Evolutionary conservation across 305 asterid species (phyloP), one percentile per base, ranked within the genome.

Genomic region (Rubia tinctorum): DNA sequence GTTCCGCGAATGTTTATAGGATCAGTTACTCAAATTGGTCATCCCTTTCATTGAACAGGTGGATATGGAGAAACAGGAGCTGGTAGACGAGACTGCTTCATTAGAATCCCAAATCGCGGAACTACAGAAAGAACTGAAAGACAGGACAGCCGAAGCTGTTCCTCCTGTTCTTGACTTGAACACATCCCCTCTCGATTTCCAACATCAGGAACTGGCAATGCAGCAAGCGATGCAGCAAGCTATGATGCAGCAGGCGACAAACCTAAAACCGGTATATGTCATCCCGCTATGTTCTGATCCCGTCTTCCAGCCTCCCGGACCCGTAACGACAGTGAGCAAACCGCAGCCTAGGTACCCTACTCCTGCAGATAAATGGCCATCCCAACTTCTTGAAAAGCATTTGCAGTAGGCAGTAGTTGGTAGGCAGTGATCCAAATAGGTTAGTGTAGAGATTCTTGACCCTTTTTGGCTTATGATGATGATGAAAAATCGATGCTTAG

Each of bases 291-390:
- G 81, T 73, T 59, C 91, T 10, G 72, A 75, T 34, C 73, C 80
- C 42, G 69, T 34, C 72, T 74, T 61, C 77, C 78, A 71, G 40
- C 82, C 71, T 49, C 71, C 82, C 39, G 74, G 69, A 68, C 82
- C 82, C 59, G 25, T 44, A 60, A 53, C 81, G 17, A 43, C 60
- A 18, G 81, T 80, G 75, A 82, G 84, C 80, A 88, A 89, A 79
- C 96, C 96, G 10, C 91, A 80, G 47, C 79, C 95, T 61, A 85
- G 91, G 68, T 89, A 89, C 72, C 87, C 88, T 42, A 82, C 86
- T 60, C 83, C 90, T 12, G 78, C 84, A 34, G 96, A 86, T 68
- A 75, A 71, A 22, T 89, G 91, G 91, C 86, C 90, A 8, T 84
- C 85, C 45, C 82, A 82, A 64, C 56, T 87, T 68, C 89, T 87